Conservation (phyloP, 1,284 basidiomycete species). For the Ustilago hordei region DNA sequence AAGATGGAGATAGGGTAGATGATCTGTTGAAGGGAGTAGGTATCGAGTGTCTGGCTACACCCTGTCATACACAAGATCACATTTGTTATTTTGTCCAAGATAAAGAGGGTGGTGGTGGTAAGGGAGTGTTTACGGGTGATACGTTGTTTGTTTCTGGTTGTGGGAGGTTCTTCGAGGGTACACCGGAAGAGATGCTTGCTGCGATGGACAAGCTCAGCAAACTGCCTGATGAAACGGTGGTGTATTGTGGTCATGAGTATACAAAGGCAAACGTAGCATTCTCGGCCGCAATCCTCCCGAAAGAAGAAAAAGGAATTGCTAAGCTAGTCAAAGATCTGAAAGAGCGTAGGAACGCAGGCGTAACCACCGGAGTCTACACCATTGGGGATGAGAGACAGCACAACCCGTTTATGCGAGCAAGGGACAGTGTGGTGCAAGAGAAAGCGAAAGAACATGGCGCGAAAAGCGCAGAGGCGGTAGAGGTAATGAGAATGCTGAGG, state of each 20-base stretch:
- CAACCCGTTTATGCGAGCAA: conserved; percentile 69
- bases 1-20: conserved; percentile 51
- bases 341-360: conserved; percentile 70
- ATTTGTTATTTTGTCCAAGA: conserved; percentile 87
- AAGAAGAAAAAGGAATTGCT: conserved; percentile 73
- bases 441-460: conserved; percentile 61
- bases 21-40: conserved; percentile 42
- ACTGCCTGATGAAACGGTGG: conserved; percentile 83
- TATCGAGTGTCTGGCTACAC: conserved; percentile 77
- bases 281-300: conserved; percentile 75
- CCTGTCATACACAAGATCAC: conserved; percentile 96
- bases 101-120: conserved; percentile 69
- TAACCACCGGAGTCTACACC: conserved; percentile 82
- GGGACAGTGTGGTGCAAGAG: conserved; percentile 63
- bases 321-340: conserved; percentile 71
- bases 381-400: conserved; percentile 81
- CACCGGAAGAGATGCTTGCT: conserved; percentile 85
- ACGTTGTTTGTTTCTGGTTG: conserved; percentile 93
- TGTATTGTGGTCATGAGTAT: conserved; percentile 84
- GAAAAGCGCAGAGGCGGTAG: conserved; percentile 72
- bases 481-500: conserved; percentile 80
- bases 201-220: conserved; percentile 76
- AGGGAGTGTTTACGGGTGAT: conserved; percentile 90
- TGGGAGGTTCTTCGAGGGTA: conserved; percentile 97
- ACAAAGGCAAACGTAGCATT: conserved; percentile 69